Evolutionary conservation across 495 filamentous ascomycete species (phyloP), one percentile per base, ranked within the genome.

Genomic region (Cercophora newfieldiana): DNA sequence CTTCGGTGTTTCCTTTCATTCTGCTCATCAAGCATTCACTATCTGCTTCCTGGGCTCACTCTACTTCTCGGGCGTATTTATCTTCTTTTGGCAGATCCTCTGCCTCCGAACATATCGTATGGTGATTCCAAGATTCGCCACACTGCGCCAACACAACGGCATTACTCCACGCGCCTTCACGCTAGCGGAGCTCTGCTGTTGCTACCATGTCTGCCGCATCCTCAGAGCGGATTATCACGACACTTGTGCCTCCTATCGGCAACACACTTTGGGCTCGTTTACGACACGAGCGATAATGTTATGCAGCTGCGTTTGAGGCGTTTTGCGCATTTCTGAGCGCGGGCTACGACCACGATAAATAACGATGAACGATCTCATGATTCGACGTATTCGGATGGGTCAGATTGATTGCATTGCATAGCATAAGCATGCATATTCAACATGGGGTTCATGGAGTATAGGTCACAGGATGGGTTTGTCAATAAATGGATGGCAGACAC

Each of bases 321-420:
- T 22, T 53, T 53, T 53, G 50, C 50, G 50, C 24, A 7, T 53
- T 53, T 53, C n/a, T 22, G 37, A 18, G 7, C 50, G 19, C 2
- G 50, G 21, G 24, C 12, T 19, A 53, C n/a, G 50, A 53, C 3
- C 21, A 53, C 50, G 19, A 47, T 47, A 18, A 53, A 26, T 22
- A 53, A 53, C 50, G 50, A 53, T 22, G 50, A 53, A 24, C 21
- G 24, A 44, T 44, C 24, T 53, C 50, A 53, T 26, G 50, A 53
- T 6, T 53, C 24, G 50, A 53, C 50, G n/a, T 24, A 21, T 24
- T n/a, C 50, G 50, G 24, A 53, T 53, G 50, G 50, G 50, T 53
- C 24, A 24, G 16, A 26, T 22, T 18, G 37, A 18, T n/a, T 44
- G 37, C 37, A 14, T 14, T 44, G 37, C 37, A 44, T 44, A 14